Conservation (phyloP, 2,329 filamentous ascomycete genomes). For the Fusarium penzigii region DNA sequence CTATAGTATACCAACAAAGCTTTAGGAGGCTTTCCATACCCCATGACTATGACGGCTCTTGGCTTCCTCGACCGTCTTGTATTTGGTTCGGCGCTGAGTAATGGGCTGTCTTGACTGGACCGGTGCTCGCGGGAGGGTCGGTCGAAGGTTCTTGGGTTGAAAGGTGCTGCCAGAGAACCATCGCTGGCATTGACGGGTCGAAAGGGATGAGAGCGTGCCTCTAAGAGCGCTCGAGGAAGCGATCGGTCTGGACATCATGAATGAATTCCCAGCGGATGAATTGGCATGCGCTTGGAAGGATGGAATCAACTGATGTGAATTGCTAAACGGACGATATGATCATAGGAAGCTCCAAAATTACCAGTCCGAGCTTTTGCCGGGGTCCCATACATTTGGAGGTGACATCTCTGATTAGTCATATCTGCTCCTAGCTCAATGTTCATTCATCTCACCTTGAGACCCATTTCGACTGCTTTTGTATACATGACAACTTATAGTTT, state of each 20-base stretch:
- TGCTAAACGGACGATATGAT: conserved; percentile 28
- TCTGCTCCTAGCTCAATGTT: not conserved
- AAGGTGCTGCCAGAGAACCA: conserved; percentile 41
- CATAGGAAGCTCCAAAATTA: conserved; percentile 26
- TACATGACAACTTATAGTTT: too few species aligned
- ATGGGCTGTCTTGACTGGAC: conserved; percentile 37
- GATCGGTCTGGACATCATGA: conserved; percentile 42
- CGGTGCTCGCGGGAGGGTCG: conserved; percentile 33
- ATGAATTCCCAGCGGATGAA: conserved; percentile 10
- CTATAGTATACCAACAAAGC: not conserved
- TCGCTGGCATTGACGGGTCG: conserved; percentile 42
- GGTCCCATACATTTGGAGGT: conserved; percentile 1
- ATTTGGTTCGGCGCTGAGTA: conserved; percentile 42
- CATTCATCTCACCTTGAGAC: too few species aligned
- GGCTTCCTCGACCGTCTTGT: conserved; percentile 59
- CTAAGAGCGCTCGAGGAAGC: conserved; percentile 38
- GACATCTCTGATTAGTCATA: conserved; percentile 24
- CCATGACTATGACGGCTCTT: conserved; percentile 60
- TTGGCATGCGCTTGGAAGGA: conserved; percentile 16
- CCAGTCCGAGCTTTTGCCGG: conserved; percentile 29
- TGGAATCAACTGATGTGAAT: conserved; percentile 19
- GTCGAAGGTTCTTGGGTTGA: conserved; percentile 38
- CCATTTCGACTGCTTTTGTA: too few species aligned
- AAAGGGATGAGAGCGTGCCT: conserved; percentile 33
- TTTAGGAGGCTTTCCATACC: conserved; percentile 36